Base-by-base conservation (phyloP, 192 early-diverging fungal genomes). In the Geosiphon pyriformis region DNA sequence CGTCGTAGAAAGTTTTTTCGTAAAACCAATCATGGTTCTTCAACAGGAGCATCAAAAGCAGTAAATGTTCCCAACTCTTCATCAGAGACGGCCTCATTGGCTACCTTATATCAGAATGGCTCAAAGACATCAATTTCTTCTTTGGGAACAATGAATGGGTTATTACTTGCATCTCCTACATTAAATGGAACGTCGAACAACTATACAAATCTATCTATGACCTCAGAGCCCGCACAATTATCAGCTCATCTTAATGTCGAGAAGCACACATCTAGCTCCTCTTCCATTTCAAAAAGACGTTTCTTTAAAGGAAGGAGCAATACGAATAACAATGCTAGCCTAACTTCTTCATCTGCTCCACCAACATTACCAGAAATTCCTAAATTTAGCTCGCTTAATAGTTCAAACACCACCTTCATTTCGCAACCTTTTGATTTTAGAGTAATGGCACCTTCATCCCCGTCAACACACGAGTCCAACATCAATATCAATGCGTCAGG, bases 1-100 rank as follows among this genome's bases (percentile, higher is more conserved):
- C 47, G 32, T 6, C 46, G 47, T 33, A 10, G 61, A 47, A 49
- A 47, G 17, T 10, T 62, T 62, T 50, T 62, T 62, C 47, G 37
- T 15, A 42, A 15, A 10, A 42, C 6, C 15, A 42, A 42, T 42
- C 37, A 42, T 10, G 37, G 7, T 42, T 6, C 7, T 42, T 42
- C 37, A 6, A 15, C 7, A 10, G 37, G 37, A 42, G 15, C 15
- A 15, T 15, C 37, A 42, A 42, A 42, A 42, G 37, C 37, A 10
- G 37, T 15, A 10, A 42, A 42, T 42, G 37, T 15, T 42, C 15
- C 37, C 7, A 15, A 42, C 37, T 6, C 37, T 42, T 42, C 15
- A 42, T 15, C 37, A n/a, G n/a, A n/a, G n/a, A 42, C 15, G 7
- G 15, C 37, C 37, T 6, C 15, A 10, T 6, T 42, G 15, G 6